Evolutionary conservation across 164 flowering plant species (phyloP), one percentile per base, ranked within the genome.

Genomic region (Magnolia changhungtana): DNA sequence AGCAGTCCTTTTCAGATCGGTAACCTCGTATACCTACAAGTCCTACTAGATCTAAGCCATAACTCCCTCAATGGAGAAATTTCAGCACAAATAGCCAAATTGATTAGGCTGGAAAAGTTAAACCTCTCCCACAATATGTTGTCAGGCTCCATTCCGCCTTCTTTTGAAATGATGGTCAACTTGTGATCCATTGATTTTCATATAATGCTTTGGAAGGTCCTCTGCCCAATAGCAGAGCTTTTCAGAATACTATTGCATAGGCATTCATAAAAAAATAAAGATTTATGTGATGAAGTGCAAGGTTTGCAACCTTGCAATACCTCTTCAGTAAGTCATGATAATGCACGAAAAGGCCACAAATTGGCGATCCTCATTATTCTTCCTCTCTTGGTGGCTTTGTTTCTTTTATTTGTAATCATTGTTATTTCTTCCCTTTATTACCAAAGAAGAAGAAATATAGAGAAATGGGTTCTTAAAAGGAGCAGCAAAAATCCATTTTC

Each of bases 301-400:
- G 69, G 69, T 45, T 50, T 74, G n/a, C 76, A 10, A 7, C 70
- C 69, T n/a, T 74, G 76, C 69, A 50, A 45, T 14, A 7, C 58
- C 7, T 74, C 76, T 50, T 10, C 27, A 1, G n/a, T n/a, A 63
- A 13, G 6, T 85, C 1, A 82, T 89, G n/a, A 84, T 75, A 0
- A 84, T 78, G 89, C 87, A 21, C 13, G 24, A 63, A 14, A 37
- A 45, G 18, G 29, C 19, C 18, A 20, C 18, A 65, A 65, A 65
- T 29, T 31, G 10, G 51, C 1, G 9, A 29, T 68, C 16, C n/a
- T 31, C 49, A 68, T 68, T 24, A 16, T 24, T 68, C 14, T 68
- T 29, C 45, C 18, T 68, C 50, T 37, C 2, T 16, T 14, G 14
- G 49, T 23, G 5, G 71, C 20, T 1, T 13, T 37, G 16, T 2